A percentile compares a stretch with the other conserved stretches of the same genome.
Evolutionary conservation across 257 asterid genomes (phyloP).

Genomic region (Ajuga chamaepitys): DNA sequence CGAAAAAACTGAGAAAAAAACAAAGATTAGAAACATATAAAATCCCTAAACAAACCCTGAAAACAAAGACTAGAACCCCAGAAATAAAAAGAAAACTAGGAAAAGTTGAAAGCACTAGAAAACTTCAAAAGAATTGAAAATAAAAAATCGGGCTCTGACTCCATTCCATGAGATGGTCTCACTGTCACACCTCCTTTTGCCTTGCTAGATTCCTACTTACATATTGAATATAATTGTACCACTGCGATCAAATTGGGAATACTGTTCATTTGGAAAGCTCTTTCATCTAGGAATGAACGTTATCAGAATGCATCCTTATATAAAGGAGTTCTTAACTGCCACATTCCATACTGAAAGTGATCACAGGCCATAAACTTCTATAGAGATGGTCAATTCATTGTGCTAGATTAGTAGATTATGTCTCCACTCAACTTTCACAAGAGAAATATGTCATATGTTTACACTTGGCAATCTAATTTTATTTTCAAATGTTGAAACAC

Average conservation of each 20-base stretch:
- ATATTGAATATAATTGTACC: no score
- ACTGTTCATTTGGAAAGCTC: not conserved
- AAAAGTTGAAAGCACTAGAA: no score
- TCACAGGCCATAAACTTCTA: not conserved
- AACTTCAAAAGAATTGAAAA: no score
- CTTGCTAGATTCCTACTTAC: not conserved
- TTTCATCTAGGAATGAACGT: not conserved
- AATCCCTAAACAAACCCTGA: no score
- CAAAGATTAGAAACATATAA: no score
- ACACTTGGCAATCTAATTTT: not conserved
- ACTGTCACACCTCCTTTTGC: no score
- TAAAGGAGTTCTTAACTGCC: not conserved
- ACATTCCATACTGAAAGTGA: not conserved
- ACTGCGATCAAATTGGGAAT: not conserved
- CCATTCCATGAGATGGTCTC: no score
- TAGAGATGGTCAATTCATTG: not conserved
- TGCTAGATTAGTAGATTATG: not conserved
- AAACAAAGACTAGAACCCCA: no score
- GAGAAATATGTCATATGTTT: not conserved
- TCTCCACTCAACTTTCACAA: not conserved
- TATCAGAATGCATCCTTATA: not conserved
- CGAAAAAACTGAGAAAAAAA: no score
- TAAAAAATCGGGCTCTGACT: no score
- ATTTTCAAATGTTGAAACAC: not conserved
- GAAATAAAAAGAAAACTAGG: no score